A percentile compares a stretch with the other conserved stretches of the same genome.
Conservation (phyloP, 2,329 filamentous ascomycete species). For the Alternaria rosae region DNA sequence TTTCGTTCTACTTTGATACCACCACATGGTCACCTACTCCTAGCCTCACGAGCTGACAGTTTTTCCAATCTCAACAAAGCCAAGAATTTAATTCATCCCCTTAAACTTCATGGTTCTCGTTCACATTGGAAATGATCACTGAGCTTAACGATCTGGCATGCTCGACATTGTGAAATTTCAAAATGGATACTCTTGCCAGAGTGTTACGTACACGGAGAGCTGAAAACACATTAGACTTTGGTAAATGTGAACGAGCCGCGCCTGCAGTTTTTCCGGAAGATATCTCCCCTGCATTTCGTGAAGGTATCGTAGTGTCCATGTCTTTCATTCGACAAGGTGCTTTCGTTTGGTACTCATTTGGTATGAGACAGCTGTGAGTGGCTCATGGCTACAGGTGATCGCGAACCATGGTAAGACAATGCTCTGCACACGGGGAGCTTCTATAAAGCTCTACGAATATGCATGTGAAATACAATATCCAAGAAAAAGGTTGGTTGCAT, state of each 20-base stretch:
- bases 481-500: not conserved
- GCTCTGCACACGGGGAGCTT: not conserved
- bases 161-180: too few relatives aligned
- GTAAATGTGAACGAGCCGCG: too few relatives aligned
- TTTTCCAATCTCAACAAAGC: not conserved
- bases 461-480: not conserved
- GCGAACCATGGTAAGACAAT: not conserved
- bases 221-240: too few relatives aligned
- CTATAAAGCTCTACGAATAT: not conserved
- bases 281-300: too few relatives aligned
- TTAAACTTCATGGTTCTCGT: fast-evolving
- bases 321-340: not conserved
- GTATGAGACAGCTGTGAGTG: not conserved
- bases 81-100: not conserved
- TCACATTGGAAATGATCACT: not conserved
- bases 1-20: not conserved
- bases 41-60: not conserved
- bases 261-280: too few relatives aligned
- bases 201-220: too few relatives aligned
- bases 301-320: too few relatives aligned
- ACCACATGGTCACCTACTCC: not conserved
- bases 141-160: not conserved
- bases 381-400: not conserved
- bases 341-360: not conserved
- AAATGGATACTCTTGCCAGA: too few relatives aligned